Base-by-base conservation (phyloP, 495 filamentous ascomycete species). In the Xylaria grammica region DNA sequence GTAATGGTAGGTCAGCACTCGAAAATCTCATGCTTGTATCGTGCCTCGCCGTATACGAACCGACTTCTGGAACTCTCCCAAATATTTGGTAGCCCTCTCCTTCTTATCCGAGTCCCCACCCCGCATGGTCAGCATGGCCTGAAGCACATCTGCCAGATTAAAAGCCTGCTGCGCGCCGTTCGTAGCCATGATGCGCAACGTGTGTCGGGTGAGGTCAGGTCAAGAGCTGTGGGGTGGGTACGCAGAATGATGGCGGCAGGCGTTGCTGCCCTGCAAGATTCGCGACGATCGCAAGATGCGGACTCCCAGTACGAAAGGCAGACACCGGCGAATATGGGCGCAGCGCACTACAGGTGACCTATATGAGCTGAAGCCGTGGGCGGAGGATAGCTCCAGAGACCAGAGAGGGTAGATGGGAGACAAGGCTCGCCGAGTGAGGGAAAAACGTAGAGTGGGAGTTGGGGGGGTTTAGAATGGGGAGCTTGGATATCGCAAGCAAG, bases 21-120 rank as follows among this genome's bases (percentile, higher is more conserved):
- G 27, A 26, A n/a, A n/a, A 58, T 9, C 38, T 44, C 34, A 9
- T 19, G 53, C 42, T 44, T 22, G 42, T 30, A 17, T 15, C 27
- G 29, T 34, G 29, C 4, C 13, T n/a, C n/a, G 26, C n/a, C 61
- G 63, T 60, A 63, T 59, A 58, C 60, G 64, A 86, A 97, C 94
- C 72, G 95, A 97, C 85, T 98, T 99, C 87, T 99, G 95, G 82
- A 97, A 99, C 63, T 88, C 88, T 79, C 95, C 92, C 55, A 99
- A 85, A 76, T 88, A 98, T 69, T 94, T 87, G 75, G 95, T 90
- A 40, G 95, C 95, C 72, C 90, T 87, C 75, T 89, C 87, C 80
- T 98, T 99, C 77, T 94, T 89, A 36, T 87, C 80, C 72, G 88
- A 84, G 70, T 93, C 86, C 65, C 88, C 89, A 80, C 90, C 92